Percentiles rank a stretch among this genome's conserved stretches.
Conservation (phyloP, 1,284 basidiomycete genomes). For the Ustilago tritici region DNA sequence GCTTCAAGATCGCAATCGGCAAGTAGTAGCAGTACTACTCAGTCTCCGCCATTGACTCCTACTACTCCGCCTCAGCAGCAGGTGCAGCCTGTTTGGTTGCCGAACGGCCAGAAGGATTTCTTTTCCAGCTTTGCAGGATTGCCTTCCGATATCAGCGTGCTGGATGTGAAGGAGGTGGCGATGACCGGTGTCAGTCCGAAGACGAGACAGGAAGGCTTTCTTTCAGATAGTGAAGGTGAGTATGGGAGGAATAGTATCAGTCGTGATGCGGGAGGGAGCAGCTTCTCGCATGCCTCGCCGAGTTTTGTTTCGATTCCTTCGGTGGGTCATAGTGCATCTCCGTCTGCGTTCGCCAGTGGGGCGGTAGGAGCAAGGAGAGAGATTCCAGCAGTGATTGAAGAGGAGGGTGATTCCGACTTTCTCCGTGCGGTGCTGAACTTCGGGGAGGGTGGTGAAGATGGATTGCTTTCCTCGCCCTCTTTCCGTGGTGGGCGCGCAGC, state of each 20-base stretch:
- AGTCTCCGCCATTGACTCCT: slow-evolving; percentile 46
- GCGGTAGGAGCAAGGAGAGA: slow-evolving; percentile 12
- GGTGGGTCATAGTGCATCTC: slow-evolving; percentile 1
- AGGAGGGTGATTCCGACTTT: slow-evolving; percentile 55
- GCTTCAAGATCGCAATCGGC: slow-evolving; percentile 48
- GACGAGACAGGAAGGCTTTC: slow-evolving; percentile 16
- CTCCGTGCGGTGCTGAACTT: slow-evolving; percentile 56
- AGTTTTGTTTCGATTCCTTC: slow-evolving; percentile 10
- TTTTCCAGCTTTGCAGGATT: slow-evolving; percentile 33
- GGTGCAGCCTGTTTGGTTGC: slow-evolving; percentile 37
- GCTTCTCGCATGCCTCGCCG: not conserved
- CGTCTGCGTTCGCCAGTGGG: slow-evolving; percentile 7
- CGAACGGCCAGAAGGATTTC: slow-evolving; percentile 50
- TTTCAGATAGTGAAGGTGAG: not conserved
- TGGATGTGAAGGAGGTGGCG: not conserved
- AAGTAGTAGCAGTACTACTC: slow-evolving; percentile 30
- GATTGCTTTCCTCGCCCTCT: slow-evolving; percentile 7
- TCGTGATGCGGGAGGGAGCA: not conserved
- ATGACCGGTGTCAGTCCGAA: slow-evolving; percentile 26
- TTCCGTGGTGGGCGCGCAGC: slow-evolving; percentile 41
- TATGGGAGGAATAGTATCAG: not conserved
- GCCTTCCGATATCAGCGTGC: slow-evolving; percentile 11
- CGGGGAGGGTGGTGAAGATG: slow-evolving; percentile 30
- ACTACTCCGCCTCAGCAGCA: slow-evolving; percentile 39
- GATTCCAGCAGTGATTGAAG: slow-evolving; percentile 36